A percentile compares a stretch with the other conserved stretches of the same genome.
phyloP scores from a whole-genome alignment of 306 rosid genomes.

The Cicer cuneatum region DNA sequence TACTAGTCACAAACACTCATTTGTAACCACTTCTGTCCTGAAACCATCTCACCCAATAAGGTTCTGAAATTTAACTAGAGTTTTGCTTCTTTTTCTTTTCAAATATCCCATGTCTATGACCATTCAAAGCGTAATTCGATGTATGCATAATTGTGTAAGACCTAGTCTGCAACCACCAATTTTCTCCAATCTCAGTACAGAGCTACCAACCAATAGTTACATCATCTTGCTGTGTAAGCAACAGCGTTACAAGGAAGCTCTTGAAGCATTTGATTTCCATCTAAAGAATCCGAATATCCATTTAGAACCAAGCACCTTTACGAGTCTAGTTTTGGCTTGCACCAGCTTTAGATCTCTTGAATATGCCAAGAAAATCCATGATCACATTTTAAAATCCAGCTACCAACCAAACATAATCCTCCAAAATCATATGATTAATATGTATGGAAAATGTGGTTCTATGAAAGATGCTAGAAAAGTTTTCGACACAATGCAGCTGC shows the following conservation, averaged over 20 bases:
- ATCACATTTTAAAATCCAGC: slow-evolving; percentile 52
- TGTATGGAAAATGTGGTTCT: slow-evolving; percentile 85
- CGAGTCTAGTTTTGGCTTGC: slow-evolving; percentile 66
- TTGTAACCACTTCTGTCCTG: slow-evolving; percentile 18
- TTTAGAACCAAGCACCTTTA: slow-evolving; percentile 56
- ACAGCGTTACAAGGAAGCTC: slow-evolving; percentile 63
- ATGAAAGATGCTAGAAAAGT: slow-evolving; percentile 64
- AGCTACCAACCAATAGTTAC: slow-evolving; percentile 53
- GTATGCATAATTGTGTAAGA: slow-evolving; percentile 44
- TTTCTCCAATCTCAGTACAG: slow-evolving; percentile 39
- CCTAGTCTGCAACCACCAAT: slow-evolving; percentile 29
- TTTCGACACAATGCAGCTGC: slow-evolving; percentile 67
- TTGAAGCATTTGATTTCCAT: slow-evolving; percentile 60
- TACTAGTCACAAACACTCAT: neutral
- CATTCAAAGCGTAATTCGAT: slow-evolving; percentile 48
- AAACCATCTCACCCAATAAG: slow-evolving; percentile 28
- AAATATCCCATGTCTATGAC: slow-evolving; percentile 39
- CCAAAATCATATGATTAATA: slow-evolving; percentile 67
- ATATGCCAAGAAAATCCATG: slow-evolving; percentile 61
- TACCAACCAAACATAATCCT: slow-evolving; percentile 58
- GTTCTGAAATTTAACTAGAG: slow-evolving; percentile 8
- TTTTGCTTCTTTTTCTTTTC: slow-evolving; percentile 32
- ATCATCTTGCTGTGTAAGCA: slow-evolving; percentile 60
- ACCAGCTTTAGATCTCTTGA: slow-evolving; percentile 65
- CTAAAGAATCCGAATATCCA: slow-evolving; percentile 42